These are phyloP conservation scores for Tetrapisispora taiwanensis DNA, from an alignment of 805 yeast genomes.

Conservation along the genomic window DNA sequence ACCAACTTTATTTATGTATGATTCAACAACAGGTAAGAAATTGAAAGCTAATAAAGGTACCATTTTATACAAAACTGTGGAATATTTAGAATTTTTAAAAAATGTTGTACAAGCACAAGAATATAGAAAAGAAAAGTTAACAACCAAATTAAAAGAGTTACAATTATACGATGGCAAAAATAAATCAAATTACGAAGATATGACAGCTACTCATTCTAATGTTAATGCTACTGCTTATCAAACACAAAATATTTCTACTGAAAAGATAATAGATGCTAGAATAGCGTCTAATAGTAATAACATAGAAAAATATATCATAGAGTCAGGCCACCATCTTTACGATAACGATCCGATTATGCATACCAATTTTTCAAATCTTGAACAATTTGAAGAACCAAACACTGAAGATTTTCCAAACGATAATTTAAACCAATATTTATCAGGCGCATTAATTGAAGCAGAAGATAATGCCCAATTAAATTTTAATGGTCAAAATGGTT, in stretches of 20 bases:
- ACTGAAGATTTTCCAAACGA: constrained; percentile 7
- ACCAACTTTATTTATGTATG: constrained; percentile 48
- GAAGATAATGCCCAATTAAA: constrained; percentile 26
- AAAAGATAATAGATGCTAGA: constrained; percentile 23
- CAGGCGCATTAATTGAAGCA: constrained; percentile 25
- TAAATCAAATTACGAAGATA: not conserved
- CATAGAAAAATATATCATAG: not conserved
- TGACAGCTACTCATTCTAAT: not conserved
- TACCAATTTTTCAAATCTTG: not conserved
- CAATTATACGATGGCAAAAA: not conserved
- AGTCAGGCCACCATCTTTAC: not conserved
- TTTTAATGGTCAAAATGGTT: constrained; percentile 12
- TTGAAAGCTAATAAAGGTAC: constrained; percentile 76
- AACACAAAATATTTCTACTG: constrained; percentile 6
- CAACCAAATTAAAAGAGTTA: constrained; percentile 31
- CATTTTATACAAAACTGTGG: constrained; percentile 67
- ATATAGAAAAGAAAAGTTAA: constrained; percentile 34
- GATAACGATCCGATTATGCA: not conserved
- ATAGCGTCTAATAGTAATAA: constrained; percentile 2
- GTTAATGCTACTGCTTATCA: not conserved
- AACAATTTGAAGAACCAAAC: not conserved
- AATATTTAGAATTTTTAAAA: constrained; percentile 59
- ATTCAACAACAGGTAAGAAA: constrained; percentile 36
- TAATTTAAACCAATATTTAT: constrained; percentile 24
- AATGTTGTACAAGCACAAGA: constrained; percentile 52